Conservation (phyloP, 805 yeast species). For the Brettanomyces naardenensis region DNA sequence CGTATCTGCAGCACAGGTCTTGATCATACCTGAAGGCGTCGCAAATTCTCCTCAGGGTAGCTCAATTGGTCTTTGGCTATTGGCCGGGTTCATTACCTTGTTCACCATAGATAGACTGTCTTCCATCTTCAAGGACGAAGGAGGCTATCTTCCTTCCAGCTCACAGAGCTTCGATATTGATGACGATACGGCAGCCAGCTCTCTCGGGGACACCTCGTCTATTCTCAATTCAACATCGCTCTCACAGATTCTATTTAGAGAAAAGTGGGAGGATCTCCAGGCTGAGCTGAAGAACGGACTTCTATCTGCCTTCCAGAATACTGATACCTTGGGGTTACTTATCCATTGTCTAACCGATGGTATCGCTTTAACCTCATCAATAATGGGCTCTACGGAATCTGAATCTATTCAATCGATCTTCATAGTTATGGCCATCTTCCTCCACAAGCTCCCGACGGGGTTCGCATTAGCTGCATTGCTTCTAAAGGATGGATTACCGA, state of each 20-base stretch:
- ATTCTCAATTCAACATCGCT: neutral
- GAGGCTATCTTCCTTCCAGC: neutral
- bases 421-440: conserved; percentile 52
- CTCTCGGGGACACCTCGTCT: neutral
- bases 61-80: conserved; percentile 39
- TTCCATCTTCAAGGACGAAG: neutral
- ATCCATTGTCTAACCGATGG: conserved; percentile 71
- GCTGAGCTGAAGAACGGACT: conserved; percentile 4
- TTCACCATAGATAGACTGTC: conserved; percentile 35
- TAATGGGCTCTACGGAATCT: conserved; percentile 23
- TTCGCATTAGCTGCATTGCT: conserved; percentile 58
- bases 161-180: neutral
- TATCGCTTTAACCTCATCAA: conserved; percentile 52
- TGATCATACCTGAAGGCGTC: conserved; percentile 60
- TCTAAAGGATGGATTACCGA: conserved; percentile 26
- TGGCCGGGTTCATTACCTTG: conserved; percentile 49
- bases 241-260: neutral
- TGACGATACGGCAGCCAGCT: neutral
- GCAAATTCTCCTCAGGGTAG: conserved; percentile 14
- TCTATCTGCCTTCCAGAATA: conserved; percentile 28
- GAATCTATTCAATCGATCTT: conserved; percentile 19
- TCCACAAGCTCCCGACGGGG: conserved; percentile 71
- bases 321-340: conserved; percentile 54
- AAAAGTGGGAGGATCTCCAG: neutral
- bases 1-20: conserved; percentile 48